Base-by-base conservation (phyloP, 73 alveolate species). In the Strombidium stylifer region DNA sequence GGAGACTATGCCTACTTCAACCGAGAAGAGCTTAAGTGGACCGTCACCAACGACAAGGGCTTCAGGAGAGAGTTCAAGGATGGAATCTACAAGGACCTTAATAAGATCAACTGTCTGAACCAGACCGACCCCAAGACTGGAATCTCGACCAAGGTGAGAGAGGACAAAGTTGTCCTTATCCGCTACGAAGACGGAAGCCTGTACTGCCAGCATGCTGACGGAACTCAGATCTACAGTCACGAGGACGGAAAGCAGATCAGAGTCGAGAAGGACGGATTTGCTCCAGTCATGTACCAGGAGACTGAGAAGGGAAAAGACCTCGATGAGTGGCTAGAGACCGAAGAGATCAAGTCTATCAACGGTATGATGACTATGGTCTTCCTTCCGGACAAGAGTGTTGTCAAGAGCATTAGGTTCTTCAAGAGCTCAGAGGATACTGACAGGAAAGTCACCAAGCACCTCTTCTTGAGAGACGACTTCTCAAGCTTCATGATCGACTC, bases 51-150 rank as follows among this genome's bases (percentile, higher is more conserved):
- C 48, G 82, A 82, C 52, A 87, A 82, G 57, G 96, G 94, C 42
- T 26, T 67, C 37, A 51, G 83, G 30, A 37, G 69, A 15, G 72
- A 67, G 18, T 55, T 57, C 21, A 57, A 57, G 27, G 69, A 47
- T 8, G 65, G 66, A 1, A 24, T 69, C 5, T 54, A 60, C 30
- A 75, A 65, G 64, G 93, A 84, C 28, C 32, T 85, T 2, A 94
- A 87, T 20, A 67, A 78, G 52, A 78, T 94, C 23, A 98, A 98
- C 0, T 88, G 94, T 16, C 96, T 98, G 3, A 84, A 77, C 18
- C 89, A 92, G 65, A 88, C 92, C 70, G 97, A 92, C 76, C 89
- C 94, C 11, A 96, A 80, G 31, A 75, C 95, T 46, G 91, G 87
- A 31, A 93, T 97, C 11, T 85, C 79, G 51, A 89, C 91, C 34